Evolutionary conservation across 208 protist species (phyloP).

Genomic region (Vickermania spadyakhi): DNA sequence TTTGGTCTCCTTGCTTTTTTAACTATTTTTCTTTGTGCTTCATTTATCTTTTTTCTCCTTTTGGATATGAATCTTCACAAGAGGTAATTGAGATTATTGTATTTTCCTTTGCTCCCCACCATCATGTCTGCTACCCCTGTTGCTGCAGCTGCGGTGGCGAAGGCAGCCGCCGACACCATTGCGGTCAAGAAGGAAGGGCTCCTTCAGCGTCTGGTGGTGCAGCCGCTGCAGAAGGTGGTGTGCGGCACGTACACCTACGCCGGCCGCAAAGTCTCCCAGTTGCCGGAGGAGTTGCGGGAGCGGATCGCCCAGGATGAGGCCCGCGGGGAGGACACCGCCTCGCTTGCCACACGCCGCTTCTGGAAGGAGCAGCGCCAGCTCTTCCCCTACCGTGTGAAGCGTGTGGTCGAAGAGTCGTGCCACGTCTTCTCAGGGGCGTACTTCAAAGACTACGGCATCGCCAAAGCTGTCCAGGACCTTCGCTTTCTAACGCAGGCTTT

Average conservation of each 20-base stretch:
- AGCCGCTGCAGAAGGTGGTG: constrained; percentile 55
- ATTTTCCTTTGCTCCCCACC: neutral
- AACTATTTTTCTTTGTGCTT: too few relatives aligned
- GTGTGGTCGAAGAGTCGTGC: constrained; percentile 63
- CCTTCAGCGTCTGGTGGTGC: constrained; percentile 40
- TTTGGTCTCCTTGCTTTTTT: too few relatives aligned
- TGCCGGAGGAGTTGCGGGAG: constrained; percentile 28
- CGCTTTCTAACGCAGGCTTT: constrained; percentile 61
- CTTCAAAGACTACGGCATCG: constrained; percentile 55
- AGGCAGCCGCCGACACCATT: constrained; percentile 6
- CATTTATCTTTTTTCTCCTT: neutral
- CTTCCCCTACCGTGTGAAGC: constrained; percentile 70
- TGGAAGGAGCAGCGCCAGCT: constrained; percentile 63
- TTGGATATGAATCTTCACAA: neutral
- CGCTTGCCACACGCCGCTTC: constrained; percentile 46
- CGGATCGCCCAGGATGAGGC: constrained; percentile 22
- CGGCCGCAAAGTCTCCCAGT: constrained; percentile 18
- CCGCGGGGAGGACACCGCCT: constrained; percentile 55
- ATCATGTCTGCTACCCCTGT: neutral
- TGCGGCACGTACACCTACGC: constrained; percentile 38
- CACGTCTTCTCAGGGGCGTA: constrained; percentile 57
- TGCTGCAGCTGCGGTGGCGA: neutral
- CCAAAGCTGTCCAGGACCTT: constrained; percentile 39
- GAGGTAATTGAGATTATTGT: neutral
- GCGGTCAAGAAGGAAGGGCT: constrained; percentile 6